Evolutionary conservation across 495 filamentous ascomycete genomes (phyloP), one percentile per base, ranked within the genome.

Genomic region (Penicillium lividum): DNA sequence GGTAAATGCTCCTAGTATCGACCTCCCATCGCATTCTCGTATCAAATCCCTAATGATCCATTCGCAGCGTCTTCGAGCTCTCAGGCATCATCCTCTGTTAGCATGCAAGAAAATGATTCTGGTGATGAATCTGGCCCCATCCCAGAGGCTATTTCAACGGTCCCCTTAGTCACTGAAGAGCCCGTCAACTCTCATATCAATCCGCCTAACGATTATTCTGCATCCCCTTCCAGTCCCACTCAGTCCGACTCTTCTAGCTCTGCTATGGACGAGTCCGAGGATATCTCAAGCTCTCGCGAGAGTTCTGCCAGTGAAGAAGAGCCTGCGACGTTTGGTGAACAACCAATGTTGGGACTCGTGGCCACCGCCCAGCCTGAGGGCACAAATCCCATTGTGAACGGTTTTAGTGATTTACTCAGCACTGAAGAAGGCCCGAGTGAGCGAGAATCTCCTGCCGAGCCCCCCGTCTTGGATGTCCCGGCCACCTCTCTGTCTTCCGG

Each of bases 261-360:
- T 5, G 69, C 74, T 18, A 73, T 78, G 77, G 71, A 77, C 44
- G 74, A 77, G 54, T 77, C 76, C 46, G 62, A 48, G n/a, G 69
- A 71, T 47, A 63, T 62, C 33, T 33, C 25, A 25, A 40, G 46
- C 9, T 16, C 47, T 27, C 42, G 31, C 31, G n/a, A 56, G 40
- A 29, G 15, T 27, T 56, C 58, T 46, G 13, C 51, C 25, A 59
- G 56, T 28, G 59, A 67, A 44, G 44, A 67, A 16, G 36, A 43
- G 15, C 22, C 18, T 43, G 28, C 36, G 18, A 31, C 38, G 36
- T 33, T 38, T 27, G 25, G 31, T 27, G 49, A 13, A 52, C 49
- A 18, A 38, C 33, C 22, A 52, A 22, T 8, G 0, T 47, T 22
- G 29, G 42, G 27, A n/a, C 18, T 25, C 4, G 13, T 25, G 13